phyloP scores from a whole-genome alignment of 2,329 filamentous ascomycete species.

The Neoscytalidium dimidiatum region DNA sequence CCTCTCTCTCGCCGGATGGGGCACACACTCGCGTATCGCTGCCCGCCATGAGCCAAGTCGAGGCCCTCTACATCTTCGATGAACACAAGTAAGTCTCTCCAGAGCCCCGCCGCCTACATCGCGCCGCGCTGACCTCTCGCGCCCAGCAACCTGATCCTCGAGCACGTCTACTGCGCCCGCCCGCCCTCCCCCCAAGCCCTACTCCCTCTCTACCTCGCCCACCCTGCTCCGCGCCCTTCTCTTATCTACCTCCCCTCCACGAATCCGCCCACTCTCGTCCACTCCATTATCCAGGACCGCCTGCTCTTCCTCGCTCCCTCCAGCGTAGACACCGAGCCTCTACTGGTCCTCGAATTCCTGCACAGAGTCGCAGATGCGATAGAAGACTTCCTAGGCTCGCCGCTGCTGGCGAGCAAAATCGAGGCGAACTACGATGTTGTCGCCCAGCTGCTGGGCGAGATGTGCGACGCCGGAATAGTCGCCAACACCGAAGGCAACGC shows the following conservation, averaged over 20 bases:
- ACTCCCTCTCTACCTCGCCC: conserved; percentile 82
- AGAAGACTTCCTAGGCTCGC: conserved; percentile 90
- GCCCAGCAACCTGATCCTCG: conserved; percentile 75
- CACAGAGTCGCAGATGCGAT: conserved; percentile 90
- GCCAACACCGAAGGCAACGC: conserved; percentile 93
- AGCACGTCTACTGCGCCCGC: conserved; percentile 83
- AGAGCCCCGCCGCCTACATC: background rate
- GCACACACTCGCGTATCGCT: background rate
- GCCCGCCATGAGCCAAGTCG: conserved; percentile 67
- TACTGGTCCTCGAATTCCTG: conserved; percentile 90
- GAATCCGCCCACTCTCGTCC: conserved; percentile 83
- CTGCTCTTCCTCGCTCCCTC: conserved; percentile 82
- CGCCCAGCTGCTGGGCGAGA: conserved; percentile 88
- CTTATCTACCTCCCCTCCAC: conserved; percentile 82
- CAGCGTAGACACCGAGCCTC: conserved; percentile 83
- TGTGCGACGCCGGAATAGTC: conserved; percentile 92
- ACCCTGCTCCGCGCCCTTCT: conserved; percentile 78
- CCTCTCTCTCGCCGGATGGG: background rate
- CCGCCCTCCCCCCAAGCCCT: conserved; percentile 76
- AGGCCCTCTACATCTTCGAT: conserved; percentile 96
- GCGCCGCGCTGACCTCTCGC: conserved; percentile 22
- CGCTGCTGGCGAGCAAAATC: conserved; percentile 81
- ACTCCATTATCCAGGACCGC: conserved; percentile 83
- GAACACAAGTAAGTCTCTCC: conserved; percentile 73
- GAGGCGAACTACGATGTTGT: conserved; percentile 91